Conservation (phyloP, 2,329 filamentous ascomycete genomes). For the Hymenoscyphus salicellus region DNA sequence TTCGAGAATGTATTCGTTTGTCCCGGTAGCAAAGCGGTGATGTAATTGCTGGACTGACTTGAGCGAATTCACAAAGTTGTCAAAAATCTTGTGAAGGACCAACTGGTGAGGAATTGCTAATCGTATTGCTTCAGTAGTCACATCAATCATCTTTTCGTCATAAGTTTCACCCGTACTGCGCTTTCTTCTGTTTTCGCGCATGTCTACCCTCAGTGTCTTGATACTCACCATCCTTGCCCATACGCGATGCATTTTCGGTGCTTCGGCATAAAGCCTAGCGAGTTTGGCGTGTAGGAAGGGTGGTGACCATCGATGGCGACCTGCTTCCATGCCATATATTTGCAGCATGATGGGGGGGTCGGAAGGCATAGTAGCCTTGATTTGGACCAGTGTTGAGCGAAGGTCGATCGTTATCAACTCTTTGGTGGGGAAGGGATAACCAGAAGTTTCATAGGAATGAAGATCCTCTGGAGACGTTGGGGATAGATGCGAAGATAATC, state of each 20-base stretch:
- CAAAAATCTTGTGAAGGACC: conserved; percentile 83
- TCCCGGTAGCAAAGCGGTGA: conserved; percentile 84
- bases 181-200: conserved; percentile 73
- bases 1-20: conserved; percentile 81
- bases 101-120: conserved; percentile 88
- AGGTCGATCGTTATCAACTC: conserved; percentile 82
- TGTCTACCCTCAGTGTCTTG: conserved; percentile 75
- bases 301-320: conserved; percentile 80
- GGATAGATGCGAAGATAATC: conserved; percentile 26
- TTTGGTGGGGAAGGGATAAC: conserved; percentile 29
- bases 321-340: conserved; percentile 76
- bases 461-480: conserved; percentile 30
- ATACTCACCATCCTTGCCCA: conserved; percentile 87
- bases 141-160: conserved; percentile 79
- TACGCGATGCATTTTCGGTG: conserved; percentile 74
- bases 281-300: conserved; percentile 78
- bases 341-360: conserved; percentile 93
- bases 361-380: conserved; percentile 83
- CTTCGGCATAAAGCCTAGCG: conserved; percentile 80
- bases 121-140: conserved; percentile 80
- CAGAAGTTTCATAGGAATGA: conserved; percentile 24
- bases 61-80: conserved; percentile 83
- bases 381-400: conserved; percentile 75
- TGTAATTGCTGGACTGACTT: conserved; percentile 91
- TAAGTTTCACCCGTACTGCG: conserved; percentile 54